Evolutionary conservation across 345 rosid genomes (phyloP), one percentile per base, ranked within the genome.

Genomic region (Sisymbrium altissimum): DNA sequence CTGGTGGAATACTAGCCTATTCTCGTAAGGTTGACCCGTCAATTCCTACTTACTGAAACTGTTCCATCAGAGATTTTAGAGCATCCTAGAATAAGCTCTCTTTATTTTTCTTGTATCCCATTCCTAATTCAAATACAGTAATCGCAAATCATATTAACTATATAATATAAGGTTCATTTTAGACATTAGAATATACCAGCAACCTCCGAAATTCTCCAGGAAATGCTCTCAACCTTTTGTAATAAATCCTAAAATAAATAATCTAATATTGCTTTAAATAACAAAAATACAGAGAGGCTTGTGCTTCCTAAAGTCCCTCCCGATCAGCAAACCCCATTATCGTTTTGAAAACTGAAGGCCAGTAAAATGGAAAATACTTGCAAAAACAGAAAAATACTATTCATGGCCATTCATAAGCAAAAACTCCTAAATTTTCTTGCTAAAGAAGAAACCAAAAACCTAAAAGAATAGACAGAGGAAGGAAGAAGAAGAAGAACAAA

Each of bases 1-100:
- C 89, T 4, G 98, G 98, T 21, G 97, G 97, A 79, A 90, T 93
- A 48, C 96, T 86, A 65, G 92, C 88, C 0, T 90, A 89, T 44
- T 88, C 97, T 49, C 80, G 77, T 72, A 83, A 80, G 79, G 97
- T 74, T 50, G 96, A 93, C 74, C 86, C 88, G 40, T 83, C 98
- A 9, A 67, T 89, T 33, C 98, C 98, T 56, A 90, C 88, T 2
- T 93, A 93, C 81, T 87, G 82, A 88, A 25, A 64, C 33, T 32
- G 23, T 60, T 15, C 0, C 49, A 48, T 36, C 49, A 55, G 40
- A 66, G 58, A 39, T 41, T 49, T 17, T 43, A 53, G 35, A 27
- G 17, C 33, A 13, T 53, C 35, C 35, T 9, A 48, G 18, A 5
- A 30, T 13, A 21, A 49, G 3, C 57, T 52, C 43, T n/a, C 15